Percentiles rank a stretch among this genome's conserved stretches.
Conservation (phyloP, 2,329 filamentous ascomycete genomes). For the Aspergillus ochraceus region DNA sequence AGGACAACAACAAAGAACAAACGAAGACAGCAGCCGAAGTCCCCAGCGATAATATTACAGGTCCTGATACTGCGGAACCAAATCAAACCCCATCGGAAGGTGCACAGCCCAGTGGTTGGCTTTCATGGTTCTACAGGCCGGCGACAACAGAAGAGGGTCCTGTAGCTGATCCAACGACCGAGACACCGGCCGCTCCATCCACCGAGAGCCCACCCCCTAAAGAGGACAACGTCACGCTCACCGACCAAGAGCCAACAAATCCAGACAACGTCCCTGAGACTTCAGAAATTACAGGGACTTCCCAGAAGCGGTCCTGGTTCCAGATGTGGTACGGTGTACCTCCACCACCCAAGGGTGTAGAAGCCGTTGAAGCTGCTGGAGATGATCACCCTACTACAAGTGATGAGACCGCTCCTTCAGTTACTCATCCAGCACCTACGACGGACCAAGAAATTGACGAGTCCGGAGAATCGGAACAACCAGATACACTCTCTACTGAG, state of each 20-base stretch:
- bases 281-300: slow-evolving; percentile 14
- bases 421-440: slow-evolving; percentile 9
- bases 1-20: slow-evolving; percentile 21
- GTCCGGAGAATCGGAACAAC: slow-evolving; percentile 6
- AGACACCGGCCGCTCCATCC: slow-evolving; percentile 13
- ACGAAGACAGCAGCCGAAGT: slow-evolving; percentile 13
- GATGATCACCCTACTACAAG: slow-evolving; percentile 10
- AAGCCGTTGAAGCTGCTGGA: slow-evolving; percentile 27
- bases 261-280: slow-evolving; percentile 13
- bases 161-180: slow-evolving; percentile 13
- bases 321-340: slow-evolving; percentile 44
- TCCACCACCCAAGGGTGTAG: slow-evolving; percentile 24
- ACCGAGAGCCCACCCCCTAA: slow-evolving; percentile 13
- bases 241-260: slow-evolving; percentile 10
- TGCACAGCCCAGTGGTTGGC: slow-evolving; percentile 32
- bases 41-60: slow-evolving; percentile 11
- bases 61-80: slow-evolving; percentile 6
- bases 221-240: slow-evolving; percentile 10
- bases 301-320: slow-evolving; percentile 45
- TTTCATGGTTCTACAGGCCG: slow-evolving; percentile 40
- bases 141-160: slow-evolving; percentile 12
- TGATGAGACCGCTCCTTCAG: slow-evolving; percentile 13
- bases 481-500: slow-evolving; percentile 22
- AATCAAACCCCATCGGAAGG: slow-evolving; percentile 10
- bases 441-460: slow-evolving; percentile 19